phyloP scores from a whole-genome alignment of 2,329 filamentous ascomycete species.

The Phaeosphaeriaceae sp. region DNA sequence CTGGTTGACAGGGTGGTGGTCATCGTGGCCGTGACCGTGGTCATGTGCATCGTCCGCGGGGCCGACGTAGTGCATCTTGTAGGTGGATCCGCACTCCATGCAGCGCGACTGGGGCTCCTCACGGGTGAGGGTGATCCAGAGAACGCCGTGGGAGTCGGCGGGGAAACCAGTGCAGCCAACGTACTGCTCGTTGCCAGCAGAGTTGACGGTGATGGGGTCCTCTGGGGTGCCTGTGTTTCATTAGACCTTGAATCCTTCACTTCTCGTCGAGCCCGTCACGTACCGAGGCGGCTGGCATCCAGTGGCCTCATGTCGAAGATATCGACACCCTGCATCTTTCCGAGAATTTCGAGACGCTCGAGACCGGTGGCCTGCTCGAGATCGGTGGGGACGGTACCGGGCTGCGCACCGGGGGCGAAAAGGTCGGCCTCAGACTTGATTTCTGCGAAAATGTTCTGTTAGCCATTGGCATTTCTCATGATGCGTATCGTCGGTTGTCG shows the following conservation, averaged over 20 bases:
- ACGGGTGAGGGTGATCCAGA: conserved; percentile 89
- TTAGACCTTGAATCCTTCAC: conserved; percentile 22
- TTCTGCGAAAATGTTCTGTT: conserved; percentile 65
- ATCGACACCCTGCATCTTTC: conserved; percentile 98
- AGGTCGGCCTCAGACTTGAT: conserved; percentile 85
- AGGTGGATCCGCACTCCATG: conserved; percentile 93
- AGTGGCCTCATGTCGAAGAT: conserved; percentile 98
- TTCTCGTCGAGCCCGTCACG: conserved; percentile 26
- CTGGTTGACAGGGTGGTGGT: conserved; percentile 57
- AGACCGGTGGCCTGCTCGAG: conserved; percentile 95
- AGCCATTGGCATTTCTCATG: conserved; percentile 29
- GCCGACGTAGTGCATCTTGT: conserved; percentile 98
- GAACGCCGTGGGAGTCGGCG: conserved; percentile 87
- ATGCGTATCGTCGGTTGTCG: conserved; percentile 1
- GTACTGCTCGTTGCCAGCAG: conserved; percentile 95
- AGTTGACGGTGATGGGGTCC: conserved; percentile 85
- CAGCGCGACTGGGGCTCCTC: conserved; percentile 93
- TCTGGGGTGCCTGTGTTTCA: conserved; percentile 75
- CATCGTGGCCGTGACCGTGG: conserved; percentile 69
- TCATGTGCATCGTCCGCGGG: conserved; percentile 75
- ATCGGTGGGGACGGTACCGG: conserved; percentile 90
- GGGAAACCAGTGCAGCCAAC: conserved; percentile 94
- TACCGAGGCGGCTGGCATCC: conserved; percentile 87
- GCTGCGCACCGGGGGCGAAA: conserved; percentile 78
- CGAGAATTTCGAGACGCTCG: conserved; percentile 97